These are phyloP conservation scores for Corinectria fuckeliana DNA, from an alignment of 2,329 filamentous ascomycete genomes.

Conservation along the genomic window DNA sequence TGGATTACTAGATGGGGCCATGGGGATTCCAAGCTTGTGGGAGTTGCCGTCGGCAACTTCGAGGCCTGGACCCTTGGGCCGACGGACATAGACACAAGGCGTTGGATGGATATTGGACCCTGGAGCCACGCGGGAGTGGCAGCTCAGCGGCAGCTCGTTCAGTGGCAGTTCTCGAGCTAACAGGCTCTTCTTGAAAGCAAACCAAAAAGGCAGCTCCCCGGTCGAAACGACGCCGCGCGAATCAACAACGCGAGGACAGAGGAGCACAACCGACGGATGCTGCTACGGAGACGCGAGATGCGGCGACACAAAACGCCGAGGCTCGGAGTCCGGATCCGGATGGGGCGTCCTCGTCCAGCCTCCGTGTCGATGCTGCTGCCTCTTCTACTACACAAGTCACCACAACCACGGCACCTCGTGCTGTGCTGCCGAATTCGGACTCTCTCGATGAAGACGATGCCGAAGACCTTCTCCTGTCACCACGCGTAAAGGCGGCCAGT, in stretches of 20 bases:
- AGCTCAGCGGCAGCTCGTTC: no score
- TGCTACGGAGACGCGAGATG: not conserved
- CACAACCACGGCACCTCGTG: no score
- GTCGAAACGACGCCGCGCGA: slow-evolving; percentile 20
- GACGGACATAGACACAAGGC: not conserved
- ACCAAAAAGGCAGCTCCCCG: slow-evolving; percentile 11
- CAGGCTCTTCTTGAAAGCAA: slow-evolving; percentile 7
- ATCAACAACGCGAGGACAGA: slow-evolving; percentile 12
- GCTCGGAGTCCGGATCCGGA: not conserved
- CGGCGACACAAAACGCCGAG: not conserved
- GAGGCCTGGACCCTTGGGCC: not conserved
- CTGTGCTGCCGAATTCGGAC: not conserved
- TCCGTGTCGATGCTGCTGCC: not conserved
- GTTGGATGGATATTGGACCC: not conserved
- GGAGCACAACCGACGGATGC: not conserved
- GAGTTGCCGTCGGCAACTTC: slow-evolving; percentile 11
- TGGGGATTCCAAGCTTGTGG: slow-evolving; percentile 1
- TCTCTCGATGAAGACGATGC: not conserved
- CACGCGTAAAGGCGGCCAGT: not conserved
- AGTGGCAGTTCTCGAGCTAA: slow-evolving; percentile 22
- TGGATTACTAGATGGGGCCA: no score
- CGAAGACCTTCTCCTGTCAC: not conserved
- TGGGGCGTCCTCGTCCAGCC: not conserved
- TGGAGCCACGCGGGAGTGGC: not conserved
- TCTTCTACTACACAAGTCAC: not conserved